These are phyloP conservation scores for Ceratocystis eucalypticola DNA, from an alignment of 2,329 filamentous ascomycete species.

Conservation along the genomic window DNA sequence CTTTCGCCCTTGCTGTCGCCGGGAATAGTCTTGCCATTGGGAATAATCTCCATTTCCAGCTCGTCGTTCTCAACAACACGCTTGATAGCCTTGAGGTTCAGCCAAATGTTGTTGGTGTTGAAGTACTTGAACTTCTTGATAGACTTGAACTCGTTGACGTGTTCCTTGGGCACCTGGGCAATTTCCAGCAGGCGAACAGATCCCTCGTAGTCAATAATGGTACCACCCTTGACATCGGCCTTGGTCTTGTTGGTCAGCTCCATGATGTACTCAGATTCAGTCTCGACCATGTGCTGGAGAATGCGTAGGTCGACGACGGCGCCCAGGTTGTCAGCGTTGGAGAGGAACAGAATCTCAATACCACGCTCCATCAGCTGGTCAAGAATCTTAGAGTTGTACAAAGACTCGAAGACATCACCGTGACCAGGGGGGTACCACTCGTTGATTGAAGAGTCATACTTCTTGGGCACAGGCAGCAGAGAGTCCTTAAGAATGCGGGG, in stretches of 20 bases:
- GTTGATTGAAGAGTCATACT: constrained; percentile 69
- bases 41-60: constrained; percentile 98
- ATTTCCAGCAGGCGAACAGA: constrained; percentile 95
- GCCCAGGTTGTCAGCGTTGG: constrained; percentile 97
- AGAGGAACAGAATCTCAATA: constrained; percentile 96
- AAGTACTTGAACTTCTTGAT: constrained; percentile 99
- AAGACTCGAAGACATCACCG: constrained; percentile 98
- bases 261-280: constrained; percentile 97
- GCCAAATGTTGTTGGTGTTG: constrained; percentile 99
- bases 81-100: constrained; percentile 95
- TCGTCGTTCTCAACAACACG: constrained; percentile 97
- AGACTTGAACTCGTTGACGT: constrained; percentile 99
- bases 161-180: constrained; percentile 97
- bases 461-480: constrained; percentile 86
- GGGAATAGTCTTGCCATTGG: constrained; percentile 96
- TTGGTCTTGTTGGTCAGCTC: constrained; percentile 99
- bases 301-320: constrained; percentile 96
- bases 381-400: constrained; percentile 97
- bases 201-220: constrained; percentile 98
- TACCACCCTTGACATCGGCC: constrained; percentile 99
- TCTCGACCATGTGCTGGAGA: constrained; percentile 98
- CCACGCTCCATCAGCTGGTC: constrained; percentile 91
- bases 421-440: constrained; percentile 99
- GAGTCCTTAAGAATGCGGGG: constrained; percentile 98
- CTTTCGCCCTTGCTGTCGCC: constrained; percentile 99